Evolutionary conservation across 177 flowering plant species (phyloP), one percentile per base, ranked within the genome.

Genomic region (Vitis hybrid): DNA sequence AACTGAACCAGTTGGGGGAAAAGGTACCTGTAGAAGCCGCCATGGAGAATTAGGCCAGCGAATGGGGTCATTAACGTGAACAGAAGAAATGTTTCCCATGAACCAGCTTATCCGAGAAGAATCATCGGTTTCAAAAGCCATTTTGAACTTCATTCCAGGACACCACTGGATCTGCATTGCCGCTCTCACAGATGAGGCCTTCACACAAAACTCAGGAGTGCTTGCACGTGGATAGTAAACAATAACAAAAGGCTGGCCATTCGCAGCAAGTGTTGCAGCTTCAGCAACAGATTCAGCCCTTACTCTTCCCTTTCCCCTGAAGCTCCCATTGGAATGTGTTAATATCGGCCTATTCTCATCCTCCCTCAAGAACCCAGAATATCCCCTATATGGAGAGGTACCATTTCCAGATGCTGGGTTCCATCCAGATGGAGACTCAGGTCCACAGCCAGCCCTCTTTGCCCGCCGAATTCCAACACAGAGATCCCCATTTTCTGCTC

Each of bases 41-140:
- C 91, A 88, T 22, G 91, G 91, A 62, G 91, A 88, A 59, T 76
- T 78, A 70, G 91, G 91, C 91, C 91, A 88, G 54, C 62, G 80
- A 18, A 79, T n/a, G 10, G 84, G 84, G 56, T 88, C 88, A 51
- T 81, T 81, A 31, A 83, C 86, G 63, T 79, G 82, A 76, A 79
- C 89, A 65, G 88, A 80, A 53, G 85, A 74, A n/a, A 86, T 71
- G 7, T 89, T 84, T 58, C 91, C 91, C 85, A 79, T 83, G 70
- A 88, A 88, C 91, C 91, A 88, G 75, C 88, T 84, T 4, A 84
- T 81, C 59, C 89, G 75, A 53, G 89, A 84, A 2, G 89, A 84
- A 72, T 88, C 89, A 70, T 88, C 88, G 12, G 88, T 86, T 76
- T 88, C 89, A 62, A 86, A 86, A 20, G 91, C 71, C 89, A 88